Conservation (phyloP, 2,329 filamentous ascomycete species). For the Thermothelomyces thermophilus region DNA sequence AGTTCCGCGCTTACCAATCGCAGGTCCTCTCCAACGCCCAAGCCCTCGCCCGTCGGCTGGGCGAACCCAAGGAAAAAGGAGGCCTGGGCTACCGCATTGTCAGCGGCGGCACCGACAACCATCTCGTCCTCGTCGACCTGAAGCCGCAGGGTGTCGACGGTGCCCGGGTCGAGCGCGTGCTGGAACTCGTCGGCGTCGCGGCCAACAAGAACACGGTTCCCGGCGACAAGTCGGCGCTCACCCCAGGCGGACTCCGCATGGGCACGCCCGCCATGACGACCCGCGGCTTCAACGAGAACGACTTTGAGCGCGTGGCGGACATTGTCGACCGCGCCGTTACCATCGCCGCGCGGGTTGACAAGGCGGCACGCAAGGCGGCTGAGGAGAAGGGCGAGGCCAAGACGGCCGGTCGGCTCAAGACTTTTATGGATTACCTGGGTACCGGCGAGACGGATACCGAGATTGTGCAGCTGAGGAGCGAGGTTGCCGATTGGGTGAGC, state of each 20-base stretch:
- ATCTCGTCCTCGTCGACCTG: constrained; percentile 87
- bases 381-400: constrained; percentile 58
- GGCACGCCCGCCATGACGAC: constrained; percentile 98
- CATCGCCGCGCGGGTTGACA: constrained; percentile 71
- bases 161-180: constrained; percentile 78
- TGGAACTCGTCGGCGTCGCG: constrained; percentile 92
- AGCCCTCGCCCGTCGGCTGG: constrained; percentile 65
- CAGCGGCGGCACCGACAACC: constrained; percentile 92
- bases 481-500: constrained; percentile 73
- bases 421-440: constrained; percentile 62
- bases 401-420: constrained; percentile 56
- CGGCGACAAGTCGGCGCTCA: constrained; percentile 86
- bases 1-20: constrained; percentile 90
- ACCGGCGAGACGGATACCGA: constrained; percentile 62
- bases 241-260: constrained; percentile 87
- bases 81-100: constrained; percentile 83
- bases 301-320: constrained; percentile 80
- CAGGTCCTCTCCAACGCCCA: constrained; percentile 88
- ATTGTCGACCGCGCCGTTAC: constrained; percentile 78
- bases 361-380: constrained; percentile 61
- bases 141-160: constrained; percentile 85
- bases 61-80: constrained; percentile 64
- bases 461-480: constrained; percentile 64
- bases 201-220: constrained; percentile 99
- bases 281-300: constrained; percentile 79